Evolutionary conservation across 2,329 filamentous ascomycete genomes (phyloP), one percentile per base, ranked within the genome.

Genomic region (Alternaria brassicae): DNA sequence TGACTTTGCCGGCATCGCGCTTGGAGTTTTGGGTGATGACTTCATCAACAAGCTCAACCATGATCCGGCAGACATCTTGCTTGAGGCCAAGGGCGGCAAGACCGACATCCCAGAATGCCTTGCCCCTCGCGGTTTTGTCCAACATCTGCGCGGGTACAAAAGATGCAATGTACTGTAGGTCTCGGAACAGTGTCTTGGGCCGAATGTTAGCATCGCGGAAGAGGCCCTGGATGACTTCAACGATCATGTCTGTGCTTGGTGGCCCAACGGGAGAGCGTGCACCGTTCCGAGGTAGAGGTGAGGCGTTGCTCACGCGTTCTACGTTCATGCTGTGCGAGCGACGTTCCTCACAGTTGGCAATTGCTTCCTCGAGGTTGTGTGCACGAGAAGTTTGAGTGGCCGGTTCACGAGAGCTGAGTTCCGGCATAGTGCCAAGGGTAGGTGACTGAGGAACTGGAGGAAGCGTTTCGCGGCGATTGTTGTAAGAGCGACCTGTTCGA

Each of bases 91-190:
- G 83, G 2, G 94, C 93, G 0, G 95, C 94, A 6, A 97, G 85
- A 0, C 91, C 92, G 25, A 93, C 90, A 70, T 97, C 92, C 86
- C 93, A 91, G 75, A 98, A 98, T 0, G 93, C 92, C 68, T 93
- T 95, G 37, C 87, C 84, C 51, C 82, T 81, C 15, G 85, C 83
- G 3, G 82, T 84, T 67, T 84, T 84, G 75, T 87, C 86, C 12
- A 89, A 78, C 41, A 83, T 83, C 10, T 84, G 80, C 5, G 82
- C 80, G 1, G 86, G 85, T 4, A 88, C 81, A 61, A 89, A 87
- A 0, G 86, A 84, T 3, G 87, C 85, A 60, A 89, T 87, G 77
- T 80, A 82, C 63, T 84, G 82, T 19, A 84, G 63, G 60, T 83
- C 82, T 41, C 81, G 73, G 70, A 83, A 83, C 5, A 84, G 78